A percentile compares a stretch with the other conserved stretches of the same genome.
Conservation (phyloP, 176 grass and related monocot genomes). For the Oryza officinalis region DNA sequence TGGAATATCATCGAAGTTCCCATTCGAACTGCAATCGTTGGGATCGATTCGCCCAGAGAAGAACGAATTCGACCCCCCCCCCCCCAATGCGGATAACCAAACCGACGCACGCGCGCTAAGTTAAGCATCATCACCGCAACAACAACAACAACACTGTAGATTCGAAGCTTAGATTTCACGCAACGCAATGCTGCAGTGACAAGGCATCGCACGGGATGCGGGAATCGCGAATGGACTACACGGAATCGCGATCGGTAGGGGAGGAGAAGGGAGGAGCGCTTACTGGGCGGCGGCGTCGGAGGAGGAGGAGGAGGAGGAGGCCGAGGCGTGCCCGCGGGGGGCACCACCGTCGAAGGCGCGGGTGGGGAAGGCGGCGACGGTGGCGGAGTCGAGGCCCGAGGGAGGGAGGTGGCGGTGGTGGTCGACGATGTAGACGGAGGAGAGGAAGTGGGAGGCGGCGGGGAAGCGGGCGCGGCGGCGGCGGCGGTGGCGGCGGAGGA, state of each 20-base stretch:
- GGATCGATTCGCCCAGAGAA: background rate
- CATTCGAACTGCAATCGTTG: background rate
- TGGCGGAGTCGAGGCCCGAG: conserved; percentile 9
- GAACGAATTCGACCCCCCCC: background rate
- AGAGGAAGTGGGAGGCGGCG: background rate
- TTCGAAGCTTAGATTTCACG: conserved; percentile 31
- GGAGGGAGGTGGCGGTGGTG: background rate
- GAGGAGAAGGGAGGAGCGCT: background rate
- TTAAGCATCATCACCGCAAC: background rate
- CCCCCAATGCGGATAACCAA: background rate
- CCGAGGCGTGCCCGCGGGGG: too few species aligned
- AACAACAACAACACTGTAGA: background rate
- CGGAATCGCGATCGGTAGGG: background rate
- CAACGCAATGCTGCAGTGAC: background rate
- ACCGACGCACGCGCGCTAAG: background rate
- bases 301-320: background rate
- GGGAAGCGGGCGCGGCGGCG: conserved; percentile 13
- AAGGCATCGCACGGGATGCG: background rate
- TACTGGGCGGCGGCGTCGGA: conserved; percentile 16
- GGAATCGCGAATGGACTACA: background rate
- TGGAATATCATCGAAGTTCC: background rate
- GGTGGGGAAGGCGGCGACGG: conserved; percentile 34
- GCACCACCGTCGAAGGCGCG: background rate
- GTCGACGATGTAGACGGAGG: background rate
- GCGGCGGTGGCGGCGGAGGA: conserved; percentile 57